Evolutionary conservation across 345 rosid genomes (phyloP).

Genomic region (Trapa bicornis): DNA sequence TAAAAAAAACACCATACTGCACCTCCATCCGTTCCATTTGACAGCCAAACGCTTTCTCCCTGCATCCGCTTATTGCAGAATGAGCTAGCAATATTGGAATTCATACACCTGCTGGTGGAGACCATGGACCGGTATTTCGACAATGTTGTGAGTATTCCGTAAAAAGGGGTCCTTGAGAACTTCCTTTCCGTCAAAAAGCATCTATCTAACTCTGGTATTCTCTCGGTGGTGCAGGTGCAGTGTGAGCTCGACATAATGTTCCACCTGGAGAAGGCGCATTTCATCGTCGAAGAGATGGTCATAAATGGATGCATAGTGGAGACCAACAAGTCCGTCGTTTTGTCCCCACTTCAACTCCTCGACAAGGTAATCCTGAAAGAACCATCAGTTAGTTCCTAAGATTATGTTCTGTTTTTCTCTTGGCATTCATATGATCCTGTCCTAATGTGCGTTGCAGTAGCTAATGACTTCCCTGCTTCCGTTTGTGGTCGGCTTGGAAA

Average conservation of each 20-base stretch:
- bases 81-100: slow-evolving; percentile 87
- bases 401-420: too few species aligned
- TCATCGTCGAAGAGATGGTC: slow-evolving; percentile 96
- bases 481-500: too few species aligned
- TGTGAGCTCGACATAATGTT: slow-evolving; percentile 98
- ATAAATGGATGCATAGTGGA: slow-evolving; percentile 89
- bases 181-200: neutral
- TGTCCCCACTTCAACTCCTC: slow-evolving; percentile 69
- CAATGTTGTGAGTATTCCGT: slow-evolving; percentile 56
- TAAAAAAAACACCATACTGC: neutral
- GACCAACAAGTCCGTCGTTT: slow-evolving; percentile 79
- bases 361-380: slow-evolving; percentile 49
- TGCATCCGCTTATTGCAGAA: slow-evolving; percentile 26
- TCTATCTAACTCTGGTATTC: neutral
- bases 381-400: neutral
- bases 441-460: too few species aligned
- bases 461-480: too few species aligned
- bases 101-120: slow-evolving; percentile 88
- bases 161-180: too few species aligned
- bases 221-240: slow-evolving; percentile 18
- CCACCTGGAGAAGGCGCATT: slow-evolving; percentile 95
- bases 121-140: slow-evolving; percentile 97
- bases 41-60: neutral
- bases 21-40: neutral
- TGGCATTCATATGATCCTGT: too few species aligned